Evolutionary conservation across 192 early-diverging fungal species (phyloP).

Genomic region (Dissophora ornata): DNA sequence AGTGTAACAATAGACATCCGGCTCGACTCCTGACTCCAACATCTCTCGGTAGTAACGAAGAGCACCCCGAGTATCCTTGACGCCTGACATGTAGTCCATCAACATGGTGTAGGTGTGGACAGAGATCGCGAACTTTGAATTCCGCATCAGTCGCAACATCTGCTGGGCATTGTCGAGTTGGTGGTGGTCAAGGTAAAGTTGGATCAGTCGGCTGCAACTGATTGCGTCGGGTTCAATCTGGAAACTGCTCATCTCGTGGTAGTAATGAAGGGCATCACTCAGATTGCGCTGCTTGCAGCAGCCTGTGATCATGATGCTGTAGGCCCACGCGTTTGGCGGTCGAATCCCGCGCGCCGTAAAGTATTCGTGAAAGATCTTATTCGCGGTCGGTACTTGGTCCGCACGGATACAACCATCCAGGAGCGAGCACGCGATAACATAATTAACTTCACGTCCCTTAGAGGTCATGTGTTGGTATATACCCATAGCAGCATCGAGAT

Average conservation of each 20-base stretch:
- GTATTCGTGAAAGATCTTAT: slow-evolving; percentile 43
- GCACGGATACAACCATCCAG: slow-evolving; percentile 40
- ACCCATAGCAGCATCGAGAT: slow-evolving; percentile 26
- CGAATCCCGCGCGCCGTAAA: slow-evolving; percentile 18
- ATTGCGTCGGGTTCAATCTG: slow-evolving; percentile 29
- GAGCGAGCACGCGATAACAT: slow-evolving; percentile 35
- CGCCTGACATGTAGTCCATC: slow-evolving; percentile 34
- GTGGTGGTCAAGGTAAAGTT: slow-evolving; percentile 42
- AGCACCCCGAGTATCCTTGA: slow-evolving; percentile 15
- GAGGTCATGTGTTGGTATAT: slow-evolving; percentile 34
- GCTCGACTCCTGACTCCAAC: slow-evolving; percentile 34
- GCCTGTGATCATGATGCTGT: slow-evolving; percentile 46
- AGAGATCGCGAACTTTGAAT: slow-evolving; percentile 14
- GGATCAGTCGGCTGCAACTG: slow-evolving; percentile 36
- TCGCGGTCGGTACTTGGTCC: slow-evolving; percentile 15
- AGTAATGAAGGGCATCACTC: slow-evolving; percentile 34
- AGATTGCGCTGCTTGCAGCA: slow-evolving; percentile 31
- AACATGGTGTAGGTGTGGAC: slow-evolving; percentile 53
- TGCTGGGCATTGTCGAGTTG: slow-evolving; percentile 36
- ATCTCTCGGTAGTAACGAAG: slow-evolving; percentile 46
- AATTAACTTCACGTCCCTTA: slow-evolving; percentile 26
- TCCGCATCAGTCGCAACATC: slow-evolving; percentile 42
- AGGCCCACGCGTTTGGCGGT: slow-evolving; percentile 25
- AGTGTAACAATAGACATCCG: slow-evolving; percentile 43
- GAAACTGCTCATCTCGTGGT: slow-evolving; percentile 39